Evolutionary conservation across 1,284 basidiomycete species (phyloP).

Genomic region (Fomitopsis schrenkii): DNA sequence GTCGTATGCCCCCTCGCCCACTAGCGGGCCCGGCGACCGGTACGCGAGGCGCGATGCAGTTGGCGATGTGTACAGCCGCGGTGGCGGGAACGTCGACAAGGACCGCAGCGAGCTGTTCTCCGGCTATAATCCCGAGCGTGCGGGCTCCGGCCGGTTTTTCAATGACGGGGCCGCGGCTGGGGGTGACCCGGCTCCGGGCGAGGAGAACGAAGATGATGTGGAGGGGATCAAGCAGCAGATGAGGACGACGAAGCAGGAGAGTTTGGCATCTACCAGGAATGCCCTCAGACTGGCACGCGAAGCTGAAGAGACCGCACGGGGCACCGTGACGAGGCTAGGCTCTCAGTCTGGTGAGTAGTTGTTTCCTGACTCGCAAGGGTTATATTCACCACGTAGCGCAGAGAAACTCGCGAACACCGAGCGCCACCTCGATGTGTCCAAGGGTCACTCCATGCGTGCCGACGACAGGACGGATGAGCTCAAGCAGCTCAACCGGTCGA

Average conservation of each 20-base stretch:
- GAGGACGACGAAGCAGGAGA: conserved; percentile 90
- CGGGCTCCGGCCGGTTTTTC: conserved; percentile 57
- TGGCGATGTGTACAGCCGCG: conserved; percentile 60
- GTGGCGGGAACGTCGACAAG: conserved; percentile 48
- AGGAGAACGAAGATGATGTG: conserved; percentile 93
- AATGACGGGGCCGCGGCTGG: conserved; percentile 45
- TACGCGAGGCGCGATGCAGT: conserved; percentile 50
- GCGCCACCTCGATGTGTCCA: conserved; percentile 91
- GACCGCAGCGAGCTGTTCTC: conserved; percentile 76
- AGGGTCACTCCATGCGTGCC: conserved; percentile 85
- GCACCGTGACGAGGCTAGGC: conserved; percentile 84
- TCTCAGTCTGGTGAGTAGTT: conserved; percentile 82
- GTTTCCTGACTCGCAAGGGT: background rate
- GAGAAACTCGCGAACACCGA: conserved; percentile 94
- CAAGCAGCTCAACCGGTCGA: conserved; percentile 90
- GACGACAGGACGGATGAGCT: conserved; percentile 95
- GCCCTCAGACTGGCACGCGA: conserved; percentile 91
- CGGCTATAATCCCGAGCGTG: conserved; percentile 62
- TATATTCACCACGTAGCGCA: conserved; percentile 25
- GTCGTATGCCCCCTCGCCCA: conserved; percentile 26
- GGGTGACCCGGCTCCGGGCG: conserved; percentile 50
- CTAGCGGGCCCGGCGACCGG: conserved; percentile 35
- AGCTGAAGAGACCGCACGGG: conserved; percentile 92
- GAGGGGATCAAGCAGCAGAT: conserved; percentile 97
- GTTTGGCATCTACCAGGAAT: conserved; percentile 87